Percentiles rank a stretch among this genome's conserved stretches.
Evolutionary conservation across 2,329 filamentous ascomycete species (phyloP).

Genomic region (Reticulascus tulasneorum): DNA sequence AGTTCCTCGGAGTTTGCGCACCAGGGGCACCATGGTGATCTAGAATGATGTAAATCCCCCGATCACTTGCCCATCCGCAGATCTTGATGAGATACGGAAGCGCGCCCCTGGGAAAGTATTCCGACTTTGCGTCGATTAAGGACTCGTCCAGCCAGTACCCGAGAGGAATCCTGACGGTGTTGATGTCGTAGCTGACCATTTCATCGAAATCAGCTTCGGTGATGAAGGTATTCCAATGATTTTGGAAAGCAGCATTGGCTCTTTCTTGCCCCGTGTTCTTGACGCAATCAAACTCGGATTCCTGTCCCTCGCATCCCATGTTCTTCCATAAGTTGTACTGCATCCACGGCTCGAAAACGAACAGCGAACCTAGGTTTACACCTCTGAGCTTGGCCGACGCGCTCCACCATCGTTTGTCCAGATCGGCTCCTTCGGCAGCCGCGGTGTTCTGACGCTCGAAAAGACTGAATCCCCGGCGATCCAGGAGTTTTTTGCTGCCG

Average conservation of each 20-base stretch:
- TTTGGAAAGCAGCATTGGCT: constrained; percentile 42
- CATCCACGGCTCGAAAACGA: constrained; percentile 54
- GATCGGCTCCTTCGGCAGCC: not conserved
- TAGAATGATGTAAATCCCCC: constrained; percentile 49
- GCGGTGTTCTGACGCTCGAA: constrained; percentile 10
- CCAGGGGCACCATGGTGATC: constrained; percentile 49
- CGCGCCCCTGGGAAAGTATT: constrained; percentile 47
- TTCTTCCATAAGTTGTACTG: constrained; percentile 37
- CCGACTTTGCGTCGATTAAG: constrained; percentile 39
- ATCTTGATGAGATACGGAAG: constrained; percentile 42
- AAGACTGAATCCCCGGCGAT: constrained; percentile 9
- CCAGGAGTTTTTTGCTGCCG: constrained; percentile 8
- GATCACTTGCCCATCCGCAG: constrained; percentile 43
- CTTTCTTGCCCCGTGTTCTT: constrained; percentile 38
- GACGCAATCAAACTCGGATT: constrained; percentile 53
- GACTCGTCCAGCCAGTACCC: constrained; percentile 53
- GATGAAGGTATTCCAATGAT: constrained; percentile 49
- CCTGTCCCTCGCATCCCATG: constrained; percentile 42
- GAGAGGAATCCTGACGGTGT: constrained; percentile 50
- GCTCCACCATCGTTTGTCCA: constrained; percentile 11
- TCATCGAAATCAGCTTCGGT: constrained; percentile 42
- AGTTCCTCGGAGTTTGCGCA: constrained; percentile 40
- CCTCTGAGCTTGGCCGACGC: constrained; percentile 42
- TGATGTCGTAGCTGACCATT: constrained; percentile 47
- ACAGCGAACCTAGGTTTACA: constrained; percentile 50